phyloP scores from a whole-genome alignment of 2,329 filamentous ascomycete species.

The Penicillium rolfsii region DNA sequence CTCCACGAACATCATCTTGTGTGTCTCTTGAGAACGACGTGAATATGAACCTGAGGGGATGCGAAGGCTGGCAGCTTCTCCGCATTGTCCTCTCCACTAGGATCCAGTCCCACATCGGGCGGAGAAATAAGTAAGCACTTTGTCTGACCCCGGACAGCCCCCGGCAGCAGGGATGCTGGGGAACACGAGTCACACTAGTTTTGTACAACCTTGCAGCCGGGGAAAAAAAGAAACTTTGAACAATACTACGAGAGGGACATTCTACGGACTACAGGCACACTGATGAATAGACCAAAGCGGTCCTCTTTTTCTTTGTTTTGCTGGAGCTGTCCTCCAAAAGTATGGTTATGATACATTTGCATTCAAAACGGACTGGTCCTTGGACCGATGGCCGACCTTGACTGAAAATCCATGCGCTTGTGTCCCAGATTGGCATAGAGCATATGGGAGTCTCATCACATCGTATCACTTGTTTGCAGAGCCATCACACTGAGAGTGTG shows the following conservation, averaged over 20 bases:
- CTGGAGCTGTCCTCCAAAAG: constrained; percentile 14
- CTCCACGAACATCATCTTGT: neutral
- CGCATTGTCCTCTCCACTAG: constrained; percentile 4
- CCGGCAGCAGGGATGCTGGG: neutral
- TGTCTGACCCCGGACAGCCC: neutral
- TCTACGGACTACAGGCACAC: neutral
- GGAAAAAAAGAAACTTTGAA: too few relatives aligned
- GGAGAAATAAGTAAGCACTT: neutral
- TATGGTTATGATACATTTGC: constrained; percentile 27
- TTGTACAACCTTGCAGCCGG: neutral
- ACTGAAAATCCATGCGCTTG: neutral
- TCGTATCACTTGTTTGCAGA: constrained; percentile 11
- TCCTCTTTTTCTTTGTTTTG: constrained; percentile 30
- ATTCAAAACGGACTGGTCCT: constrained; percentile 1
- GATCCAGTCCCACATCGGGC: neutral
- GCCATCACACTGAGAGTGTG: constrained; percentile 12
- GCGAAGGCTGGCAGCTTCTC: neutral
- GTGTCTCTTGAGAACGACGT: neutral
- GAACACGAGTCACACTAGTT: neutral
- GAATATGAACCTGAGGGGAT: neutral
- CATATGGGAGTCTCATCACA: constrained; percentile 8
- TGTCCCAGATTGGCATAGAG: constrained; percentile 1
- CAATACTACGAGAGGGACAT: neutral
- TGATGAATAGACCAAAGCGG: constrained; percentile 18
- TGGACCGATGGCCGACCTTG: neutral